These are phyloP conservation scores for Solanum dulcamara DNA, from an alignment of 257 asterid species.

Conservation along the genomic window DNA sequence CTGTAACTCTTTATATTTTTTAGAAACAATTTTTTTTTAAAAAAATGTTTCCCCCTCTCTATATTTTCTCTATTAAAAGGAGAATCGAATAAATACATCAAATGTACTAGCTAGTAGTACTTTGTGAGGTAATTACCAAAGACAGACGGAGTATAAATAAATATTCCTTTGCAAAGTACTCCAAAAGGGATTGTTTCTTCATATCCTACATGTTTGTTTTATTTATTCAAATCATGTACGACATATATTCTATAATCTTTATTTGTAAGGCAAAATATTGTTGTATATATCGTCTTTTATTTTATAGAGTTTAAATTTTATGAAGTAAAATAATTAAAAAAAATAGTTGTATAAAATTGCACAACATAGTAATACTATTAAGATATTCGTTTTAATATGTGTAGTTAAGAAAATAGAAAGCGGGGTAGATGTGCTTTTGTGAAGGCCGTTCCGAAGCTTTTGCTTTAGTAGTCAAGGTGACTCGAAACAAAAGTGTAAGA, in stretches of 20 bases:
- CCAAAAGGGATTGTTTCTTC: background rate
- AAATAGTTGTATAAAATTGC: background rate
- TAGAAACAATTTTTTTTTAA: background rate
- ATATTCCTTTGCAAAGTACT: background rate
- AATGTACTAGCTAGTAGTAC: background rate
- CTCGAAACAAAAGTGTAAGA: conserved; percentile 12
- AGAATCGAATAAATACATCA: background rate
- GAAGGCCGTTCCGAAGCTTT: conserved; percentile 37
- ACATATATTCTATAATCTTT: background rate
- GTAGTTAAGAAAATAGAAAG: background rate
- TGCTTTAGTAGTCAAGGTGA: conserved; percentile 62
- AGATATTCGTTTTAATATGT: background rate
- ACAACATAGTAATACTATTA: background rate
- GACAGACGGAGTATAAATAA: background rate
- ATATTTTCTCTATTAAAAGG: background rate
- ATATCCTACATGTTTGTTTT: background rate
- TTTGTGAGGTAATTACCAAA: background rate
- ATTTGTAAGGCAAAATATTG: background rate
- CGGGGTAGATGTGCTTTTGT: conserved; percentile 2
- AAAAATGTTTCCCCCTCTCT: background rate
- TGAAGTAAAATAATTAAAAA: background rate
- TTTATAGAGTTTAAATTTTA: background rate
- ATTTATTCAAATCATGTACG: background rate
- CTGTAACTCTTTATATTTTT: background rate
- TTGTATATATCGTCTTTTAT: background rate